These are phyloP conservation scores for Heliosperma pusillum DNA, from an alignment of 148 eudicot genomes.

Conservation along the genomic window DNA sequence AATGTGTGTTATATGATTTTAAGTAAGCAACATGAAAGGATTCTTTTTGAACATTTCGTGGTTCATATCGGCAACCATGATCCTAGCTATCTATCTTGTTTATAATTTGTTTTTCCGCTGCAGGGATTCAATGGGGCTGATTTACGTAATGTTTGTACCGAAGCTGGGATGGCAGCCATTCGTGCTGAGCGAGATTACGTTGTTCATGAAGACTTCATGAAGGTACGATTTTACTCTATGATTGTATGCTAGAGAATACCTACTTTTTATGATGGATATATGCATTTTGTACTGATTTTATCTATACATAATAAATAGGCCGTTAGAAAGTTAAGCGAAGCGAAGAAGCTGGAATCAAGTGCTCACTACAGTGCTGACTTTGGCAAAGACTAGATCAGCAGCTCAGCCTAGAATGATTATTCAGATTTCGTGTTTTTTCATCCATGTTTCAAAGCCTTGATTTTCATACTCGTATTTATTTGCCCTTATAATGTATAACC, in stretches of 20 bases:
- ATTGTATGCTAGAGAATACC: too few species aligned
- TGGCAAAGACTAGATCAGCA: slow-evolving; percentile 61
- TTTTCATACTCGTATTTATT: slow-evolving; percentile 3
- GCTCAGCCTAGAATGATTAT: not conserved
- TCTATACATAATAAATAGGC: slow-evolving; percentile 42
- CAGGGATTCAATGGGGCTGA: slow-evolving; percentile 97
- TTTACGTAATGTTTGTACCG: slow-evolving; percentile 86
- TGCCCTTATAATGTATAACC: slow-evolving; percentile 3
- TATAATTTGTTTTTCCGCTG: slow-evolving; percentile 13
- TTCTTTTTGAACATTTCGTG: too few species aligned
- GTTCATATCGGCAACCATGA: too few species aligned
- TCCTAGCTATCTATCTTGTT: too few species aligned
- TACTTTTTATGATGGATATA: not conserved
- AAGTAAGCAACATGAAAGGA: too few species aligned
- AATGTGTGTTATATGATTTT: too few species aligned
- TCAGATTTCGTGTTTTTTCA: not conserved
- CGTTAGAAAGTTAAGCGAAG: slow-evolving; percentile 81
- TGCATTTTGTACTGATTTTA: not conserved
- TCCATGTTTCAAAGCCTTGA: not conserved
- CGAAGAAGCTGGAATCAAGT: slow-evolving; percentile 90
- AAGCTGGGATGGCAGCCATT: slow-evolving; percentile 95
- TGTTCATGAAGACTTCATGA: slow-evolving; percentile 97
- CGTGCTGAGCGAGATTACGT: slow-evolving; percentile 98
- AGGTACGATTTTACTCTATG: slow-evolving; percentile 33
- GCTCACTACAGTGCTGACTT: slow-evolving; percentile 84